Conservation (phyloP, 2,329 filamentous ascomycete species). For the Ambrosiella cleistominuta region DNA sequence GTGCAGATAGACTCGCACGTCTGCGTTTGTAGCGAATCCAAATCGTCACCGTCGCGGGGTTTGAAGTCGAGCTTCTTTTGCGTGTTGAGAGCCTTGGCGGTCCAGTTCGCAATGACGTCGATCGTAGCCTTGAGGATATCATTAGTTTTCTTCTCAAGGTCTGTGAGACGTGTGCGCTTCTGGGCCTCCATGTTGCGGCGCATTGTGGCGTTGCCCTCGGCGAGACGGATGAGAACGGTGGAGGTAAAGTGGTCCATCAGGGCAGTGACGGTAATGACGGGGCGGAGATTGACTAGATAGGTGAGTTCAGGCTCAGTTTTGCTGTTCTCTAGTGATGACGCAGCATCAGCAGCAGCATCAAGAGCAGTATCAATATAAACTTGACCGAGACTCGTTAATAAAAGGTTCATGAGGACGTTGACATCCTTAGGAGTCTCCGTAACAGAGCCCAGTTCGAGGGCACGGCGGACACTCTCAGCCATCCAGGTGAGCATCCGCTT, state of each 20-base stretch:
- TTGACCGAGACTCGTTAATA: constrained; percentile 76
- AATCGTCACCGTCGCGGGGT: constrained; percentile 56
- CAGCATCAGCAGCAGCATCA: constrained; percentile 55
- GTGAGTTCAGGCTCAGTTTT: constrained; percentile 77
- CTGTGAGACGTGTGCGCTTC: constrained; percentile 52
- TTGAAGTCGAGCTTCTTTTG: constrained; percentile 85
- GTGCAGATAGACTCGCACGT: constrained; percentile 68
- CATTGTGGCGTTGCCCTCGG: constrained; percentile 77
- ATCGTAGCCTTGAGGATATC: constrained; percentile 38
- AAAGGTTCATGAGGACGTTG: constrained; percentile 61
- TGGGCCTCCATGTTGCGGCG: constrained; percentile 78
- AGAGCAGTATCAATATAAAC: constrained; percentile 53
- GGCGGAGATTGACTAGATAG: constrained; percentile 62
- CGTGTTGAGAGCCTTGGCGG: constrained; percentile 49
- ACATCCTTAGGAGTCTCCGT: constrained; percentile 91
- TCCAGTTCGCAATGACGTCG: constrained; percentile 59
- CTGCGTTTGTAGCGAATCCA: constrained; percentile 66
- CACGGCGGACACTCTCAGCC: constrained; percentile 81
- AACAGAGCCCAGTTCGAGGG: constrained; percentile 73
- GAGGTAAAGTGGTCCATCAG: constrained; percentile 86
- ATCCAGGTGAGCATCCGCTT: constrained; percentile 98
- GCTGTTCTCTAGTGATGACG: constrained; percentile 55
- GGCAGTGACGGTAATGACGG: constrained; percentile 75
- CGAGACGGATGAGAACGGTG: constrained; percentile 77
- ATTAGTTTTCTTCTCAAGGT: constrained; percentile 71